phyloP scores from a whole-genome alignment of 164 flowering plant genomes.

The Chimonanthus praecox region DNA sequence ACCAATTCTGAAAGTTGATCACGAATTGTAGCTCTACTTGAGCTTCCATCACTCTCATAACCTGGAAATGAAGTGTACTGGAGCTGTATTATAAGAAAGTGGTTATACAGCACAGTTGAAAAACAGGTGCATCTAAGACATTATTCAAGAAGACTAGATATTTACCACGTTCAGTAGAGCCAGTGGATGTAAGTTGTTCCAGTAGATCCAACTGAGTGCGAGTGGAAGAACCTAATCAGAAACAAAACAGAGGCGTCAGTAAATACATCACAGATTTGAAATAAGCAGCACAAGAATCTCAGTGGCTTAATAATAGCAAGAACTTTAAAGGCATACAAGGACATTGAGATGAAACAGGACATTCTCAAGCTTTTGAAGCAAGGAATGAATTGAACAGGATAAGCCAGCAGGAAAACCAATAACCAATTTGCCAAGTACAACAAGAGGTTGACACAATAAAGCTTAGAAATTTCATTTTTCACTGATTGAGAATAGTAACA shows the following conservation, averaged over 20 bases:
- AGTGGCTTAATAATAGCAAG: background rate
- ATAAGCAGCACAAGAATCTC: background rate
- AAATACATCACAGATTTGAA: background rate
- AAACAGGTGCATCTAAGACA: background rate
- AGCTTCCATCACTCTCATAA: conserved; percentile 51
- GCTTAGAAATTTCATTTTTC: no score
- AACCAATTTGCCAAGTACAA: no score
- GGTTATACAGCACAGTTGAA: background rate
- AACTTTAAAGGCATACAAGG: background rate
- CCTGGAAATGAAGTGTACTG: conserved; percentile 31
- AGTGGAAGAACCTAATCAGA: conserved; percentile 39
- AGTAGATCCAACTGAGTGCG: conserved; percentile 72
- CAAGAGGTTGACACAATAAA: no score
- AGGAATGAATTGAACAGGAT: background rate
- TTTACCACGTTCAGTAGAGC: conserved; percentile 43
- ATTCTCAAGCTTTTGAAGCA: background rate
- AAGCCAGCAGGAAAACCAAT: background rate
- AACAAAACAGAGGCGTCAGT: background rate
- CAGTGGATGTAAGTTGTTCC: conserved; percentile 65
- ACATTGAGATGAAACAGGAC: background rate
- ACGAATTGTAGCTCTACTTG: conserved; percentile 43
- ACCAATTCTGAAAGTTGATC: conserved; percentile 63
- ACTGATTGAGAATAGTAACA: no score
- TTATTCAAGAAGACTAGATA: conserved; percentile 2
- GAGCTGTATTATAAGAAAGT: background rate